Percentiles rank a stretch among this genome's conserved stretches.
Evolutionary conservation across 1,284 basidiomycete species (phyloP).

Genomic region (Austroboletus rostrupii): DNA sequence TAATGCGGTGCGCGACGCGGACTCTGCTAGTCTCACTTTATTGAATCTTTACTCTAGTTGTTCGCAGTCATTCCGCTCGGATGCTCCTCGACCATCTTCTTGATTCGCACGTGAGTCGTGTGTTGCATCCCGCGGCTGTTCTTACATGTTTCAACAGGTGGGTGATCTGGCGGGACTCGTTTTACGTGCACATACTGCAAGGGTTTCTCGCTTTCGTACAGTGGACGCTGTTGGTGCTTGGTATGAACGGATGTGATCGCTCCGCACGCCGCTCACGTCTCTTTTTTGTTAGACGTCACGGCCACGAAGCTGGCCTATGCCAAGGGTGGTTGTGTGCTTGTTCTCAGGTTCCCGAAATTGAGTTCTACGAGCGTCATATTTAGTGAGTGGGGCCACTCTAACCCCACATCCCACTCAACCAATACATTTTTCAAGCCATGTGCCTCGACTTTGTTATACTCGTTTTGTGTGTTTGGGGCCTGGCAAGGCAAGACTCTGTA

Average conservation of each 20-base stretch:
- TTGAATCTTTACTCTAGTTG: conserved; percentile 7
- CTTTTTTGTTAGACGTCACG: conserved; percentile 5
- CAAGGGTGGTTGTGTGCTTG: neutral
- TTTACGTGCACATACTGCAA: conserved; percentile 10
- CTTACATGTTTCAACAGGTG: conserved; percentile 13
- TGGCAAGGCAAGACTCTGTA: conserved; percentile 7
- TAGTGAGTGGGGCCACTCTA: conserved; percentile 7
- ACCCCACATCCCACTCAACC: neutral
- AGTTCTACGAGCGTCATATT: conserved; percentile 7
- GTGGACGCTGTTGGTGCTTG: conserved; percentile 10
- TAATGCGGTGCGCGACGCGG: conserved; percentile 4
- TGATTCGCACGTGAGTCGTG: conserved; percentile 26
- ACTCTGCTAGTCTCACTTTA: neutral
- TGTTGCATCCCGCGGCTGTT: neutral
- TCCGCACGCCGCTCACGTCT: neutral
- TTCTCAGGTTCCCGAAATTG: neutral
- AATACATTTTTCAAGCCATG: conserved; percentile 6
- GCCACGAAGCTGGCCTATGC: neutral
- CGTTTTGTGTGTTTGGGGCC: conserved; percentile 13
- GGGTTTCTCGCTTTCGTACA: conserved; percentile 15
- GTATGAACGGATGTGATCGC: conserved; percentile 5
- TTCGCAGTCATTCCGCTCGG: conserved; percentile 8
- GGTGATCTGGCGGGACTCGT: conserved; percentile 23
- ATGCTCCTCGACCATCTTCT: conserved; percentile 21
- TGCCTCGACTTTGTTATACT: conserved; percentile 17